These are phyloP conservation scores for Senecio squalidus DNA, from an alignment of 140 eudicot species.

Conservation along the genomic window DNA sequence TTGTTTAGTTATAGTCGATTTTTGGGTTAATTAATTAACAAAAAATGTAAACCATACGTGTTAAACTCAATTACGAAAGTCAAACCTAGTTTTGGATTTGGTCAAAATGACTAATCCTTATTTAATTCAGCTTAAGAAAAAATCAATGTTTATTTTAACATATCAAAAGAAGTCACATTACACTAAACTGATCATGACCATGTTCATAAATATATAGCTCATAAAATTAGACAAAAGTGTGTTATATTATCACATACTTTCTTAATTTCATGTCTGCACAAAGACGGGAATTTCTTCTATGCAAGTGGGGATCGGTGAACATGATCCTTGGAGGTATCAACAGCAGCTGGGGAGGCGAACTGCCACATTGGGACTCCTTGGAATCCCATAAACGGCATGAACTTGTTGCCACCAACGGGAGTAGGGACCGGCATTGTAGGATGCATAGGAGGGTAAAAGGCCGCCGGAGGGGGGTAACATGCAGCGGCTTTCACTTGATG, in stretches of 20 bases:
- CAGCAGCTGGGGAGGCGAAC: constrained; percentile 65
- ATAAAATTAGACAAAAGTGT: constrained; percentile 14
- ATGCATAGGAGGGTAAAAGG: constrained; percentile 41
- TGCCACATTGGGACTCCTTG: constrained; percentile 91
- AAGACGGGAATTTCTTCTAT: constrained; percentile 12
- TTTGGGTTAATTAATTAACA: not conserved
- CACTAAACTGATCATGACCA: constrained; percentile 20
- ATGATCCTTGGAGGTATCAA: constrained; percentile 80
- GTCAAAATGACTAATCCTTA: constrained; percentile 13
- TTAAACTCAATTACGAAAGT: constrained; percentile 15
- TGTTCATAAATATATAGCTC: constrained; percentile 21
- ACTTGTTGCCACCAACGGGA: constrained; percentile 56
- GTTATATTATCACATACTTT: constrained; percentile 14
- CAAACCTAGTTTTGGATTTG: constrained; percentile 17
- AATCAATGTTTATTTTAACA: constrained; percentile 9
- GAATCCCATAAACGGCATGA: constrained; percentile 66
- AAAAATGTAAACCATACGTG: constrained; percentile 8
- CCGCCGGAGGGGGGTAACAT: constrained; percentile 49
- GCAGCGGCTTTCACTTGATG: constrained; percentile 44
- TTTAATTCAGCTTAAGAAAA: constrained; percentile 23
- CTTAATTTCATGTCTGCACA: constrained; percentile 13
- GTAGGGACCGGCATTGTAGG: constrained; percentile 43
- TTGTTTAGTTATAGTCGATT: not conserved
- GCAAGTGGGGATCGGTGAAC: constrained; percentile 77
- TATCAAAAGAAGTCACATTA: constrained; percentile 8